Conservation (phyloP, 129 eudicot species). For the Sambucus nigra region DNA sequence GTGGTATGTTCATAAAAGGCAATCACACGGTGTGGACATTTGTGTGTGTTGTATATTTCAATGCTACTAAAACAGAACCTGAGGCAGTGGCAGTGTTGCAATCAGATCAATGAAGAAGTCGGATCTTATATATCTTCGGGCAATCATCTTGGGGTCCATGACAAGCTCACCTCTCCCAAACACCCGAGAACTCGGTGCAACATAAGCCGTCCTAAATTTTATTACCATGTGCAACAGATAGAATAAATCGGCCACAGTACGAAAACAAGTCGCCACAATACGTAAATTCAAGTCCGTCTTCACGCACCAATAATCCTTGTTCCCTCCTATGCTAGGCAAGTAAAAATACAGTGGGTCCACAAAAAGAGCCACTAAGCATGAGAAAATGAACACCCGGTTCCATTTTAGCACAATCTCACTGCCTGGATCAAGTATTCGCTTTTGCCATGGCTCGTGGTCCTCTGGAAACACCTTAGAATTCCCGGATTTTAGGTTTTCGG, state of each 20-base stretch:
- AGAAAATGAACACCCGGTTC: slow-evolving; percentile 75
- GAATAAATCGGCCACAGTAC: slow-evolving; percentile 80
- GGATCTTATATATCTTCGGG: slow-evolving; percentile 61
- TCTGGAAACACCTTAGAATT: slow-evolving; percentile 59
- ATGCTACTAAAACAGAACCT: slow-evolving; percentile 37
- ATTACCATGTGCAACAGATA: slow-evolving; percentile 74
- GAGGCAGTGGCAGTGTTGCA: slow-evolving; percentile 96
- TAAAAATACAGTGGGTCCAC: slow-evolving; percentile 84
- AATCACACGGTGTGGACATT: not conserved
- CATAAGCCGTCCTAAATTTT: slow-evolving; percentile 92
- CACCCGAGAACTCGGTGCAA: slow-evolving; percentile 89
- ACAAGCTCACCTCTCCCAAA: slow-evolving; percentile 99
- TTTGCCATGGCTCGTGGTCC: slow-evolving; percentile 69
- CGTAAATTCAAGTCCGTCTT: slow-evolving; percentile 62
- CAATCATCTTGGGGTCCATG: slow-evolving; percentile 87
- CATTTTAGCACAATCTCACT: slow-evolving; percentile 80
- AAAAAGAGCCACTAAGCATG: slow-evolving; percentile 81
- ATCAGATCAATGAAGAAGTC: slow-evolving; percentile 88
- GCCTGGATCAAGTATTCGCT: slow-evolving; percentile 89
- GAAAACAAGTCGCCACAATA: slow-evolving; percentile 65
- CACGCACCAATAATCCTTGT: slow-evolving; percentile 53
- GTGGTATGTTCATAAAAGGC: not conserved
- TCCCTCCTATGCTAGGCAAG: slow-evolving; percentile 68
- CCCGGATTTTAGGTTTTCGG: slow-evolving; percentile 40
- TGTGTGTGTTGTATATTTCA: not conserved